phyloP scores from a whole-genome alignment of 2,329 filamentous ascomycete species.

The Aspergillus sp. region DNA sequence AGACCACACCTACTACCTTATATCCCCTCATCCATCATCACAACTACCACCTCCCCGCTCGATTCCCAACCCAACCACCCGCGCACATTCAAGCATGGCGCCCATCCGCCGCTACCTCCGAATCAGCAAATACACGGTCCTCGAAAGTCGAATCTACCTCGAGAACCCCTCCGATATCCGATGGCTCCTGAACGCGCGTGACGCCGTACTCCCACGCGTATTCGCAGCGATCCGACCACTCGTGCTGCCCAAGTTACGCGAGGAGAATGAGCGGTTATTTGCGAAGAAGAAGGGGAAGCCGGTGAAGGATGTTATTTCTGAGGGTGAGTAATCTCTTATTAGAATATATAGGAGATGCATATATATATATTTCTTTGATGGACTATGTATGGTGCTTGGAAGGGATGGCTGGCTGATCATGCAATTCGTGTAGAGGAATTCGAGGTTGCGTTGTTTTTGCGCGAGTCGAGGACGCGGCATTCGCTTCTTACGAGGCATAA shows the following conservation, averaged over 20 bases:
- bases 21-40: neutral
- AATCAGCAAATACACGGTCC: slow-evolving; percentile 87
- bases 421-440: slow-evolving; percentile 71
- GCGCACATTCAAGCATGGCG: slow-evolving; percentile 64
- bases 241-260: slow-evolving; percentile 85
- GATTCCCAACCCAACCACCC: neutral
- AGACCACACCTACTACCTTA: too few relatives aligned
- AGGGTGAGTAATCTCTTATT: slow-evolving; percentile 57
- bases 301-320: slow-evolving; percentile 82
- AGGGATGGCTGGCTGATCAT: neutral
- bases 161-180: slow-evolving; percentile 82
- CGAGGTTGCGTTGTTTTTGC: slow-evolving; percentile 91
- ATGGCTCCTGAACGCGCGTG: slow-evolving; percentile 77
- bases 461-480: slow-evolving; percentile 80
- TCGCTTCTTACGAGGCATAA: slow-evolving; percentile 85
- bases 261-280: slow-evolving; percentile 68
- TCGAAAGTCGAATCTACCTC: slow-evolving; percentile 96
- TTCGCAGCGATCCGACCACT: slow-evolving; percentile 82
- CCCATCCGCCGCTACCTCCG: slow-evolving; percentile 86
- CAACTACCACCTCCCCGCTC: neutral
- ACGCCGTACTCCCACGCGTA: slow-evolving; percentile 76
- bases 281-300: slow-evolving; percentile 73
- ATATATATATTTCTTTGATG: too few relatives aligned
- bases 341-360: too few relatives aligned
- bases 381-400: too few relatives aligned